phyloP scores from a whole-genome alignment of 1,284 basidiomycete genomes.

The Anthracocystis setariae region DNA sequence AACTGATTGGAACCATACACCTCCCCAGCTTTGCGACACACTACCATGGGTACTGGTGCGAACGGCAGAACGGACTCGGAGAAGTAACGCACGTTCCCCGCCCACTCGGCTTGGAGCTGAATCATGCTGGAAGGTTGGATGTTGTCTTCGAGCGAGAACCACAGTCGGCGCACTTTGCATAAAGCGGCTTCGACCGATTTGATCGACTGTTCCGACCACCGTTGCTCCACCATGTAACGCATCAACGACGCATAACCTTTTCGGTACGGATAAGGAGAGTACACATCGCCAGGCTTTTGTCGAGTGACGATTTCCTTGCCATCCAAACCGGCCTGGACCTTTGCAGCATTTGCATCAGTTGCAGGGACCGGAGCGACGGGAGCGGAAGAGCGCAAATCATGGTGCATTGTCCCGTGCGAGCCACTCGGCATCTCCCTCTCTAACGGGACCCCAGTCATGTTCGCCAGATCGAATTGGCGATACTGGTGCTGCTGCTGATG shows the following conservation, averaged over 20 bases:
- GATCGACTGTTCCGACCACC: constrained; percentile 45
- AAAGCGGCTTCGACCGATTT: constrained; percentile 44
- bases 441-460: not conserved
- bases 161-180: constrained; percentile 42
- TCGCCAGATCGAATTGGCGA: not conserved
- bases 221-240: constrained; percentile 49
- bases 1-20: constrained; percentile 44
- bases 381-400: not conserved
- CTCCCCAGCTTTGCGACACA: constrained; percentile 52
- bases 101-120: constrained; percentile 51
- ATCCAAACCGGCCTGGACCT: constrained; percentile 1
- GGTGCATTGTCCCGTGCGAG: not conserved
- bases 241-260: constrained; percentile 50
- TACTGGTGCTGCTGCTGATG: constrained; percentile 5
- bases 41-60: constrained; percentile 43
- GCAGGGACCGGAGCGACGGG: not conserved
- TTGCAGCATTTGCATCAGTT: not conserved
- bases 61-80: constrained; percentile 46
- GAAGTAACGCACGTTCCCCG: constrained; percentile 46
- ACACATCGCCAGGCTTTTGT: constrained; percentile 34
- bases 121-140: constrained; percentile 50
- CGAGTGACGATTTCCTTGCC: constrained; percentile 7
- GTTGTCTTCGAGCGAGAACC: constrained; percentile 52
- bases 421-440: not conserved
- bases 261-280: constrained; percentile 45